phyloP scores from a whole-genome alignment of 306 rosid genomes.

The Chamaecrista fasciculata region DNA sequence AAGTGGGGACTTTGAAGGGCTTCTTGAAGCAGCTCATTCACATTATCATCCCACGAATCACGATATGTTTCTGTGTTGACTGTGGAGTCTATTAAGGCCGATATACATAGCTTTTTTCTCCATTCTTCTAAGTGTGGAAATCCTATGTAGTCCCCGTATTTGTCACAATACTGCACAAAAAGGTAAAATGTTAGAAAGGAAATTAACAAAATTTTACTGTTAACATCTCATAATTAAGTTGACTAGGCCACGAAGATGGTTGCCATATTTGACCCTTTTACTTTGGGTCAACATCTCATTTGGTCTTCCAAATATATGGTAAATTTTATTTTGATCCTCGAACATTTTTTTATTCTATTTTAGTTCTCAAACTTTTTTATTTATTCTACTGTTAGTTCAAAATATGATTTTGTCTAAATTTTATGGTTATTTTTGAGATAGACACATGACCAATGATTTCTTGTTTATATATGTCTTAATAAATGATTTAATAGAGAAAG shows the following conservation, averaged over 20 bases:
- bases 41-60: constrained; percentile 79
- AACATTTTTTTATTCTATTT: too few relatives aligned
- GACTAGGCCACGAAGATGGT: background rate
- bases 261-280: too few relatives aligned
- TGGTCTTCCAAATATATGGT: too few relatives aligned
- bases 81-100: constrained; percentile 43
- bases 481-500: too few relatives aligned
- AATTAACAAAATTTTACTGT: background rate
- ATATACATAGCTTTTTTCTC: constrained; percentile 66
- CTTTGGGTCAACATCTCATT: too few relatives aligned
- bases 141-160: constrained; percentile 61
- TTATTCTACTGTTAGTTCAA: too few relatives aligned
- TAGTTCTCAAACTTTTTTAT: too few relatives aligned
- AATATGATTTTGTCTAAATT: too few relatives aligned
- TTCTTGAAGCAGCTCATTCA: constrained; percentile 63
- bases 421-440: too few relatives aligned
- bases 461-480: too few relatives aligned
- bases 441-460: too few relatives aligned
- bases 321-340: too few relatives aligned
- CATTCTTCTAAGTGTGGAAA: constrained; percentile 85
- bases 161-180: constrained; percentile 76
- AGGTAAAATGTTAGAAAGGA: background rate
- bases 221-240: background rate
- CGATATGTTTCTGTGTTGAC: constrained; percentile 72
- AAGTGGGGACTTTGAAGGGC: constrained; percentile 84